Conservation (phyloP, 1,284 basidiomycete species). For the Tetrapyrgos nigripes region DNA sequence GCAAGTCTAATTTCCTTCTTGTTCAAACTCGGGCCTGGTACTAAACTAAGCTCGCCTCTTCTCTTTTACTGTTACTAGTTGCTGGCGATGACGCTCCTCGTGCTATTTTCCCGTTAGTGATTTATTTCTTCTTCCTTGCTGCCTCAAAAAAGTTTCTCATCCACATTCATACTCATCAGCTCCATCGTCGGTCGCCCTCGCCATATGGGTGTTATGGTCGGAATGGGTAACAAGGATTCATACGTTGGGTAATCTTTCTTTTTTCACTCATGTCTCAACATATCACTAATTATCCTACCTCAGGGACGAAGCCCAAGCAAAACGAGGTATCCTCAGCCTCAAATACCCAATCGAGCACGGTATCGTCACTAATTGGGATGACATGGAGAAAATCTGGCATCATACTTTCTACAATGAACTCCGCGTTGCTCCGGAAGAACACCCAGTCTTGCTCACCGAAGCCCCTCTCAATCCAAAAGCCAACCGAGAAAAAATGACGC, state of each 20-base stretch:
- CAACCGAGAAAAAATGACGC: constrained; percentile 20
- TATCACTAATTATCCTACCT: not conserved
- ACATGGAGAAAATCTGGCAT: constrained; percentile 6
- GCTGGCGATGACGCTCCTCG: constrained; percentile 18
- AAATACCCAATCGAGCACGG: constrained; percentile 2
- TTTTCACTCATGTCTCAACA: not conserved
- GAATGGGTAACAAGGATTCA: constrained; percentile 17
- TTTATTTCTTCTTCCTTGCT: not conserved
- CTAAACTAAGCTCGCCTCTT: not conserved
- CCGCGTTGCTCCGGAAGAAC: constrained; percentile 19
- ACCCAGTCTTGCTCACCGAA: constrained; percentile 17
- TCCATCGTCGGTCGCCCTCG: constrained; percentile 16
- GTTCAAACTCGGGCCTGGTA: not conserved
- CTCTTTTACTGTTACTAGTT: constrained; percentile 5
- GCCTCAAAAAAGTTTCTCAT: not conserved
- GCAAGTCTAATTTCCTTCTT: not conserved
- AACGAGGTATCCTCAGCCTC: constrained; percentile 12
- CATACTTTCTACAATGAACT: constrained; percentile 20
- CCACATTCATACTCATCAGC: not conserved
- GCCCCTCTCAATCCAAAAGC: constrained; percentile 18
- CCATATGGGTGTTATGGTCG: constrained; percentile 13
- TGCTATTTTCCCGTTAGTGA: constrained; percentile 18
- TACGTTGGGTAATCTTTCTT: constrained; percentile 12
- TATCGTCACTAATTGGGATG: constrained; percentile 1
- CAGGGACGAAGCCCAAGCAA: constrained; percentile 1